Percentiles rank a stretch among this genome's conserved stretches.
Conservation (phyloP, 176 grass and related monocot species). For the Lolium rigidum region DNA sequence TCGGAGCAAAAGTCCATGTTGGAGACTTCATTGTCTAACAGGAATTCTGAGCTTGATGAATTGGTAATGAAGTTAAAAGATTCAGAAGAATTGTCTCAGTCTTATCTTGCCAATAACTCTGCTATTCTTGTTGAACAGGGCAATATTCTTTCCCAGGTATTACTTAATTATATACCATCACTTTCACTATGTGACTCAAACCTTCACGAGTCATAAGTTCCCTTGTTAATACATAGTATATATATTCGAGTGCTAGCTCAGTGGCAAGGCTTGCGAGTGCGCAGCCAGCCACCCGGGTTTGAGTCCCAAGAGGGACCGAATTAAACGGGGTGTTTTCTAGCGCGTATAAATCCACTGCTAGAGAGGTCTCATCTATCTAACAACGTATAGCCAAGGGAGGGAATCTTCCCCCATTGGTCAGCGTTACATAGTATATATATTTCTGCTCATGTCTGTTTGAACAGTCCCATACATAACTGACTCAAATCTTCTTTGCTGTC, state of each 20-base stretch:
- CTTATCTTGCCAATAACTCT: slow-evolving; percentile 36
- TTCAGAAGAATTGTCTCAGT: slow-evolving; percentile 38
- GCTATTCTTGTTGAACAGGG: slow-evolving; percentile 57
- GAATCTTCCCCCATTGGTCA: too few relatives aligned
- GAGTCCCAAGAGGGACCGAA: too few relatives aligned
- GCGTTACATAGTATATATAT: background rate
- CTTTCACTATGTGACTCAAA: slow-evolving; percentile 4
- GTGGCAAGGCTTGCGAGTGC: too few relatives aligned
- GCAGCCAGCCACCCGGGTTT: too few relatives aligned
- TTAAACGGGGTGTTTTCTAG: too few relatives aligned
- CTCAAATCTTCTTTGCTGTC: slow-evolving; percentile 30
- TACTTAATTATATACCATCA: slow-evolving; percentile 4
- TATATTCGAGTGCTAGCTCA: background rate
- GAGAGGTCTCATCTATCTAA: too few relatives aligned
- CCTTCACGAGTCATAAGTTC: slow-evolving; percentile 1
- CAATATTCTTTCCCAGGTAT: slow-evolving; percentile 59
- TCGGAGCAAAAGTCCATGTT: slow-evolving; percentile 35
- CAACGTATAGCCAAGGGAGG: too few relatives aligned
- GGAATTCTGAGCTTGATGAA: slow-evolving; percentile 42
- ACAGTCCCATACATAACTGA: background rate
- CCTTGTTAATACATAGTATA: slow-evolving; percentile 2
- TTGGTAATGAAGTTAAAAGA: slow-evolving; percentile 53
- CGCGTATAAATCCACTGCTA: too few relatives aligned
- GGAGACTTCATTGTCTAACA: slow-evolving; percentile 50
- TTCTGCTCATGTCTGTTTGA: slow-evolving; percentile 22